A percentile compares a stretch with the other conserved stretches of the same genome.
Conservation (phyloP, 495 filamentous ascomycete species). For the Lepidopterella palustris region DNA sequence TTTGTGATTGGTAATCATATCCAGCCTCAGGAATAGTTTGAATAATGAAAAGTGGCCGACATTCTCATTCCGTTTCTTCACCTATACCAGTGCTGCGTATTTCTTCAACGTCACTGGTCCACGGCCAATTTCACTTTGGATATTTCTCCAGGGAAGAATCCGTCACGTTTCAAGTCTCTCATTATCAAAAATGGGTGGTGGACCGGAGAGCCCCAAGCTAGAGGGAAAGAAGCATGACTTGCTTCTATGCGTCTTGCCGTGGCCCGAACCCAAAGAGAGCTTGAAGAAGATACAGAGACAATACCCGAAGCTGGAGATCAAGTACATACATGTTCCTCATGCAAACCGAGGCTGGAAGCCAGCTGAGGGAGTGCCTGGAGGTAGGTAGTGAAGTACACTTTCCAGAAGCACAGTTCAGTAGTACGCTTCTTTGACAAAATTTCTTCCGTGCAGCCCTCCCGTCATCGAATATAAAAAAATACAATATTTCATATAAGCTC, state of each 20-base stretch:
- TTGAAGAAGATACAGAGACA: slow-evolving; percentile 13
- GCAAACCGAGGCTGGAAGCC: slow-evolving; percentile 3
- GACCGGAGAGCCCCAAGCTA: slow-evolving; percentile 12
- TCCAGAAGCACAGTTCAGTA: not conserved
- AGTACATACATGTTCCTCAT: slow-evolving; percentile 9
- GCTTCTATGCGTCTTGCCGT: slow-evolving; percentile 20
- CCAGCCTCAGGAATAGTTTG: not conserved
- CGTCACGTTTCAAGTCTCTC: too few relatives aligned
- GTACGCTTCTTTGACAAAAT: too few relatives aligned
- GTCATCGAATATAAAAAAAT: too few relatives aligned
- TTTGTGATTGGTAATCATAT: not conserved
- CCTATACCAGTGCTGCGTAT: not conserved
- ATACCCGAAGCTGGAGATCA: slow-evolving; percentile 21
- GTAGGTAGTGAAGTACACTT: too few relatives aligned
- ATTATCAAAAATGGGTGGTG: slow-evolving; percentile 24
- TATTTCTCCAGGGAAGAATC: not conserved
- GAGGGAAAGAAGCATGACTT: slow-evolving; percentile 1
- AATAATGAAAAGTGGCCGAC: not conserved
- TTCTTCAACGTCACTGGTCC: not conserved
- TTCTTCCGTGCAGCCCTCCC: too few relatives aligned
- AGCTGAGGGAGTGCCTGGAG: slow-evolving; percentile 15
- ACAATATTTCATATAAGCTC: too few relatives aligned
- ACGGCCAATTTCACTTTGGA: not conserved
- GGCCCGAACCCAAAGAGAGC: slow-evolving; percentile 9
- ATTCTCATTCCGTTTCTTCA: not conserved